phyloP scores from a whole-genome alignment of 306 rosid species.

The Medicago truncatula region DNA sequence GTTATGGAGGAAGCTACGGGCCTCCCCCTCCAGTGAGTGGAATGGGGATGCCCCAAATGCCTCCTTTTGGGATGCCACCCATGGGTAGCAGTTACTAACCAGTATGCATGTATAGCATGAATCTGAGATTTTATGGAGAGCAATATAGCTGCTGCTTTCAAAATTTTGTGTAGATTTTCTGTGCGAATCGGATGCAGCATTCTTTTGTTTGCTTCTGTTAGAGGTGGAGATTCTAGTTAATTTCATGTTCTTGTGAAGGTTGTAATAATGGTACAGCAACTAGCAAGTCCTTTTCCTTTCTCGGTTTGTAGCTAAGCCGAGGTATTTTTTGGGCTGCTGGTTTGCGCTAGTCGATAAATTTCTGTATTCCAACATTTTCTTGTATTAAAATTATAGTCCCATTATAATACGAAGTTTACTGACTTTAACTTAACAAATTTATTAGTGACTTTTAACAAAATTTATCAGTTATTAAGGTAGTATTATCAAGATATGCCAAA shows the following conservation, averaged over 20 bases:
- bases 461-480: not conserved
- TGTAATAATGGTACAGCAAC: constrained; percentile 61
- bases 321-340: constrained; percentile 70
- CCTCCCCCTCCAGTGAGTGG: constrained; percentile 84
- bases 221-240: constrained; percentile 54
- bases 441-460: too few species aligned
- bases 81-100: constrained; percentile 89
- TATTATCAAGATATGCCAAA: not conserved
- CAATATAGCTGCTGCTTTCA: constrained; percentile 47
- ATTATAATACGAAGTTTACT: constrained; percentile 51
- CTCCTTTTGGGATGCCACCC: constrained; percentile 98
- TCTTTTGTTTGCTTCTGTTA: constrained; percentile 47
- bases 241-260: constrained; percentile 46
- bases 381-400: constrained; percentile 47
- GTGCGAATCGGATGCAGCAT: constrained; percentile 51
- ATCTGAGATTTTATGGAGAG: constrained; percentile 41
- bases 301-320: constrained; percentile 57
- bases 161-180: constrained; percentile 41
- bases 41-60: constrained; percentile 99
- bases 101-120: constrained; percentile 28
- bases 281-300: constrained; percentile 53
- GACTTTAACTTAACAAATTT: constrained; percentile 43
- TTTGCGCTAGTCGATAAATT: constrained; percentile 56
- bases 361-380: constrained; percentile 53
- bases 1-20: constrained; percentile 78